Evolutionary conservation across 306 rosid species (phyloP).

Genomic region (Luffa aegyptiaca): DNA sequence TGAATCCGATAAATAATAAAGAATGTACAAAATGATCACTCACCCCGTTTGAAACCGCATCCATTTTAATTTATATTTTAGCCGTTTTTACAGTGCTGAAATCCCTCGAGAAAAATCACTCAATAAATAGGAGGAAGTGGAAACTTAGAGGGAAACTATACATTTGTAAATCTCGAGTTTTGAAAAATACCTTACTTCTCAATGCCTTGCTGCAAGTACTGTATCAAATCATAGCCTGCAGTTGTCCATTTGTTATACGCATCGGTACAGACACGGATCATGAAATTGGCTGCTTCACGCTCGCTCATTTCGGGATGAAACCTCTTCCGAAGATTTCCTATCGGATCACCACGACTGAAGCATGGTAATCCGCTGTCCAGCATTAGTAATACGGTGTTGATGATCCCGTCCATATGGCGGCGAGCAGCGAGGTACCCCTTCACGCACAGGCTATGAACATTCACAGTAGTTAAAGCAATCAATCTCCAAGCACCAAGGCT

Average conservation of each 20-base stretch:
- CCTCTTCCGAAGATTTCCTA: constrained; percentile 92
- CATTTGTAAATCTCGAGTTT: constrained; percentile 25
- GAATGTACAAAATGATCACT: neutral
- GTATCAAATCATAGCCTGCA: constrained; percentile 96
- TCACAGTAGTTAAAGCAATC: neutral
- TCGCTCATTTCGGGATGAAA: constrained; percentile 97
- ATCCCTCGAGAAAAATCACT: constrained; percentile 15
- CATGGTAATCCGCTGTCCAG: constrained; percentile 95
- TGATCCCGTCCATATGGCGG: constrained; percentile 74
- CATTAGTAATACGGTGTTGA: constrained; percentile 73
- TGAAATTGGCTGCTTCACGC: constrained; percentile 94
- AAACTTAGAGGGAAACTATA: constrained; percentile 45
- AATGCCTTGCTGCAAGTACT: constrained; percentile 94
- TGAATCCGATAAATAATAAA: neutral
- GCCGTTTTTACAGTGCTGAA: constrained; percentile 5
- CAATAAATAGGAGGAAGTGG: neutral
- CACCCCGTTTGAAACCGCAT: neutral
- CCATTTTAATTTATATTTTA: neutral
- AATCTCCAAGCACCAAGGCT: neutral
- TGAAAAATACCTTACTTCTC: constrained; percentile 49
- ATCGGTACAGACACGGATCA: constrained; percentile 92
- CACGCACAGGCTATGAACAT: constrained; percentile 56
- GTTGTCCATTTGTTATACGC: constrained; percentile 99
- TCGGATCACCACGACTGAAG: constrained; percentile 96
- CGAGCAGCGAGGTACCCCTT: constrained; percentile 97